These are phyloP conservation scores for Westerdykella aurantiaca DNA, from an alignment of 2,329 filamentous ascomycete genomes.

Conservation along the genomic window DNA sequence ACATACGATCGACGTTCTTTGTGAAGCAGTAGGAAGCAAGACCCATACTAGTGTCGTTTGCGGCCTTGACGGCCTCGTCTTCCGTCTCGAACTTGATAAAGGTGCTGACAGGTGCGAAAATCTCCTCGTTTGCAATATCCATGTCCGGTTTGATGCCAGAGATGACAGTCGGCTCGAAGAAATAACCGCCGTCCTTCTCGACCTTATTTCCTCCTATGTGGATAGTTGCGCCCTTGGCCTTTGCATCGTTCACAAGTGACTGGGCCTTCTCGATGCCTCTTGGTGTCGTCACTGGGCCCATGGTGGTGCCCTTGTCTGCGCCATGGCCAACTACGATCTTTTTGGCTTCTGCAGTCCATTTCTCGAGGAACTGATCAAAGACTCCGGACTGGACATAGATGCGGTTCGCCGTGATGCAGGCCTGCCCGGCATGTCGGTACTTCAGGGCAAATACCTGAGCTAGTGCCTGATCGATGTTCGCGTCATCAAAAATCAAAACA, in stretches of 20 bases:
- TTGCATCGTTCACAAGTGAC: constrained; percentile 59
- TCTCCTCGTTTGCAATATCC: constrained; percentile 54
- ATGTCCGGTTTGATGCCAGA: constrained; percentile 55
- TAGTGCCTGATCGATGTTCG: constrained; percentile 53
- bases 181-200: constrained; percentile 53
- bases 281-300: constrained; percentile 56
- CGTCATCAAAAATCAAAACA: constrained; percentile 60
- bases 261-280: constrained; percentile 53
- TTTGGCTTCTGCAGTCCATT: constrained; percentile 48
- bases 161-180: constrained; percentile 64
- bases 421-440: constrained; percentile 58
- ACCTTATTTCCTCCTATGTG: constrained; percentile 54
- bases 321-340: constrained; percentile 59
- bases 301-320: constrained; percentile 50
- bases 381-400: constrained; percentile 60
- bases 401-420: constrained; percentile 60
- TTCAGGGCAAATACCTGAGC: constrained; percentile 45
- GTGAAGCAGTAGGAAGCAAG: constrained; percentile 64
- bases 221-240: constrained; percentile 57
- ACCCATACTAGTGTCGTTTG: constrained; percentile 60
- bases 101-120: constrained; percentile 59
- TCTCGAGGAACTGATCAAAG: constrained; percentile 55
- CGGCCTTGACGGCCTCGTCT: constrained; percentile 55
- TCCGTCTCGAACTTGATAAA: constrained; percentile 62
- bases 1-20: constrained; percentile 60